Conservation (phyloP, 148 eudicot genomes). For the Persicaria maculosa region DNA sequence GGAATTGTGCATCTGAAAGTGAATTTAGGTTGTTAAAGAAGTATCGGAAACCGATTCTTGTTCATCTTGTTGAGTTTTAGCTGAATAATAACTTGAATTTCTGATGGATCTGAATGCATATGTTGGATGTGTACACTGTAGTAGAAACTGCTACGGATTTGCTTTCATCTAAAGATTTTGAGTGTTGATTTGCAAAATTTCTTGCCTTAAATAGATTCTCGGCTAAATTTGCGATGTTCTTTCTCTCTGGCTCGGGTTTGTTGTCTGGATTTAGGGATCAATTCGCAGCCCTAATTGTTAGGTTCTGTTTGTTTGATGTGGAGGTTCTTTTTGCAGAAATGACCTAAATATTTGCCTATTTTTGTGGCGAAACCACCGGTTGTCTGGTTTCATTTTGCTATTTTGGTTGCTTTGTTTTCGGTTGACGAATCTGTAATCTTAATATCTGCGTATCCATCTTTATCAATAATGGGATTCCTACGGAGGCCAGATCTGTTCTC, state of each 20-base stretch:
- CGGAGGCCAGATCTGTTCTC: background rate
- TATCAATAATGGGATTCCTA: background rate
- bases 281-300: background rate
- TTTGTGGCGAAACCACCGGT: background rate
- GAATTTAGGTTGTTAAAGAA: background rate
- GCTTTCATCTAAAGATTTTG: background rate
- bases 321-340: background rate
- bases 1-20: background rate
- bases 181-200: background rate
- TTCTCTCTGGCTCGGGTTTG: background rate
- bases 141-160: background rate
- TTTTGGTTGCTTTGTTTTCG: conserved; percentile 3
- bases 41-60: background rate
- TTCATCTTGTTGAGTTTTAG: background rate
- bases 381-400: background rate
- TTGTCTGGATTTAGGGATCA: conserved; percentile 1
- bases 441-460: background rate
- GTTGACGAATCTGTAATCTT: background rate
- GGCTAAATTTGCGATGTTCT: background rate
- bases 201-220: background rate
- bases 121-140: background rate
- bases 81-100: background rate
- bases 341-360: background rate
- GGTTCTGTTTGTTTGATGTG: background rate
- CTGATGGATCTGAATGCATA: background rate